Evolutionary conservation across 2,329 filamentous ascomycete genomes (phyloP).

Genomic region (Clonostachys rosea): DNA sequence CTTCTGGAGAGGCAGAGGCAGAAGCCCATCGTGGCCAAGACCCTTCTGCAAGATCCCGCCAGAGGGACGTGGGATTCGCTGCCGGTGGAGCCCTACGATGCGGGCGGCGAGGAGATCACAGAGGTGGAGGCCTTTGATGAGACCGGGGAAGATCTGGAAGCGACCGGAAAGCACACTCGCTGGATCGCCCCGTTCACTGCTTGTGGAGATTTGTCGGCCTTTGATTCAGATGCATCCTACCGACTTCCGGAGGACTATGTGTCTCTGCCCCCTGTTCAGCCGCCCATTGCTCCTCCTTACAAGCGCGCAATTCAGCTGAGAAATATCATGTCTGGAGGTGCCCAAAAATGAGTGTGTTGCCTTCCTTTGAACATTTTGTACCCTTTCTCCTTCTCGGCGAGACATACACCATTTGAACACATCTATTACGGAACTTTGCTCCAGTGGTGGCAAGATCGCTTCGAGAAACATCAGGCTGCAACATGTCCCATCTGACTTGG

Average conservation of each 20-base stretch:
- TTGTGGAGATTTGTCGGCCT: slow-evolving; percentile 92
- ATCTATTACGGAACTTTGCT: no score
- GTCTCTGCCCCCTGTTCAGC: slow-evolving; percentile 87
- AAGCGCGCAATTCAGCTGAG: slow-evolving; percentile 79
- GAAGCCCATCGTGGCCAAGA: slow-evolving; percentile 31
- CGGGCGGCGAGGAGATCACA: slow-evolving; percentile 26
- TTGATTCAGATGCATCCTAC: slow-evolving; percentile 95
- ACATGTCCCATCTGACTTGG: no score
- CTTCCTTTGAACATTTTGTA: neutral
- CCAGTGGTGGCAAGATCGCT: no score
- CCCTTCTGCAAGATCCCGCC: slow-evolving; percentile 39
- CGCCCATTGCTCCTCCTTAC: slow-evolving; percentile 93
- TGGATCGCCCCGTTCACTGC: slow-evolving; percentile 97
- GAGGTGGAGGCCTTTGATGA: slow-evolving; percentile 47
- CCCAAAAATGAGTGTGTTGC: neutral
- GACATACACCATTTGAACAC: neutral
- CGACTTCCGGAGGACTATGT: slow-evolving; percentile 80
- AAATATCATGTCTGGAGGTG: slow-evolving; percentile 20
- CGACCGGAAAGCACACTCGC: slow-evolving; percentile 27
- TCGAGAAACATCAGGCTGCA: no score
- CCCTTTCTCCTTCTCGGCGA: neutral
- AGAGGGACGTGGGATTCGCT: slow-evolving; percentile 37
- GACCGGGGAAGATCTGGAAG: slow-evolving; percentile 14
- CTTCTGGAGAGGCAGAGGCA: slow-evolving; percentile 32
- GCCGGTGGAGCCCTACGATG: slow-evolving; percentile 1